Evolutionary conservation across 176 grass and related monocot genomes (phyloP), one percentile per base, ranked within the genome.

Genomic region (Puya raimondii): DNA sequence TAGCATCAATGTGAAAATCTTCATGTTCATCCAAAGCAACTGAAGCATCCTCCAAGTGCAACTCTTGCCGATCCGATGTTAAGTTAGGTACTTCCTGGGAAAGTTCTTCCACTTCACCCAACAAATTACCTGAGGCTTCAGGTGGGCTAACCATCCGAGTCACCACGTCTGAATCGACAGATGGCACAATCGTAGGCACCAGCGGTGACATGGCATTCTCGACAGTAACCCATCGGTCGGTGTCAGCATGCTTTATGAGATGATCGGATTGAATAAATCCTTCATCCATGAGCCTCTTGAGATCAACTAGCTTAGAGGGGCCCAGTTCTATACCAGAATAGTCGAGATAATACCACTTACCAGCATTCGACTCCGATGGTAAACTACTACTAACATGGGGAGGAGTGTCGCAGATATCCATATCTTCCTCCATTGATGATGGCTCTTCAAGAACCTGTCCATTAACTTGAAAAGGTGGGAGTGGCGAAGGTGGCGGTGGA

Each of bases 321-420:
- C 94, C 94, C 75, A 88, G 89, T 74, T 99, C 90, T 50, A 79
- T 66, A 73, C 94, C 94, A 1, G 82, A 93, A 73, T 90, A 68
- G 65, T 99, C 86, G 64, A 99, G 83, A 78, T 99, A 93, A 85
- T 83, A 91, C 94, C 94, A 99, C 82, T 81, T 91, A 20, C 84
- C 89, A 11, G 69, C 56, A 73, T 83, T 79, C 57, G 77, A 63
- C 61, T 86, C 77, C 71, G 87, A 81, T 77, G 74, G 70, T 23
- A 50, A n/a, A 67, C 4, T 42, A 42, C 4, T 42, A 42, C 66
- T 85, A 47, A 47, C 77, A 78, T 92, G 94, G 33, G 94, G 94
- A 53, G 94, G 94, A 9, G 94, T 99, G 72, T 99, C 90, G 3
- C 89, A 93, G 69, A 99, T 99, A 80, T 99, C 94, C 94, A 99